Percentiles rank a stretch among this genome's conserved stretches.
phyloP scores from a whole-genome alignment of 139 green algal genomes.

The Chlamydomonas sp. region DNA sequence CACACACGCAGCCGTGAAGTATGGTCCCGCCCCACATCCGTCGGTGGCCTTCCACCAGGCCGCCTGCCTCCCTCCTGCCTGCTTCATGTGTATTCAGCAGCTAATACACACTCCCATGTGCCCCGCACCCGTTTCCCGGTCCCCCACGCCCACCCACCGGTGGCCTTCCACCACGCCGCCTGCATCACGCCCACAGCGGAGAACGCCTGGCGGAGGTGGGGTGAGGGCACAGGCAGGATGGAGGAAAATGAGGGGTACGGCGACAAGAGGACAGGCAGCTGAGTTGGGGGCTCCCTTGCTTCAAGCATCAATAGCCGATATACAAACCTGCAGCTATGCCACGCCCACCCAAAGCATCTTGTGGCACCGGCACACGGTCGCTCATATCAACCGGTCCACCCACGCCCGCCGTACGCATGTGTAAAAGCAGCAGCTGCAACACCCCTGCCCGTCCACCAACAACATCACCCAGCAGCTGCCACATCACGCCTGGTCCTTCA shows the following conservation, averaged over 20 bases:
- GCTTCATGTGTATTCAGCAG: background rate
- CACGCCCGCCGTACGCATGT: too few species aligned
- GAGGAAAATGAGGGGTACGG: background rate
- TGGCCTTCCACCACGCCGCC: constrained; percentile 60
- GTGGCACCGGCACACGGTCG: too few species aligned
- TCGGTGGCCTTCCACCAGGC: too few species aligned
- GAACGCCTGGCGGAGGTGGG: constrained; percentile 34
- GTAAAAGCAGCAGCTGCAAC: too few species aligned
- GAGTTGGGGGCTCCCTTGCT: background rate
- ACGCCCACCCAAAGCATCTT: too few species aligned
- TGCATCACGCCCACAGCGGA: constrained; percentile 36
- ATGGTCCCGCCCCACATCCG: too few species aligned
- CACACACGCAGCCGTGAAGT: too few species aligned
- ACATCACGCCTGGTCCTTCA: constrained; percentile 72
- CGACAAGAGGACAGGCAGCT: background rate
- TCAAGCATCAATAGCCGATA: too few species aligned
- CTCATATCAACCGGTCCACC: too few species aligned
- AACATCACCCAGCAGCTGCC: constrained; percentile 7
- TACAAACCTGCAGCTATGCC: too few species aligned
- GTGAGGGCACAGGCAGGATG: background rate
- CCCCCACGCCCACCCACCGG: constrained; percentile 25
- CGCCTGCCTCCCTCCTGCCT: too few species aligned
- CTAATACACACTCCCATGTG: background rate
- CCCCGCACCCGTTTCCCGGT: background rate
- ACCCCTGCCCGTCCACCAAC: too few species aligned